Percentiles rank a stretch among this genome's conserved stretches.
Evolutionary conservation across 2,329 filamentous ascomycete species (phyloP).

Genomic region (Periglandula ipomoeae): DNA sequence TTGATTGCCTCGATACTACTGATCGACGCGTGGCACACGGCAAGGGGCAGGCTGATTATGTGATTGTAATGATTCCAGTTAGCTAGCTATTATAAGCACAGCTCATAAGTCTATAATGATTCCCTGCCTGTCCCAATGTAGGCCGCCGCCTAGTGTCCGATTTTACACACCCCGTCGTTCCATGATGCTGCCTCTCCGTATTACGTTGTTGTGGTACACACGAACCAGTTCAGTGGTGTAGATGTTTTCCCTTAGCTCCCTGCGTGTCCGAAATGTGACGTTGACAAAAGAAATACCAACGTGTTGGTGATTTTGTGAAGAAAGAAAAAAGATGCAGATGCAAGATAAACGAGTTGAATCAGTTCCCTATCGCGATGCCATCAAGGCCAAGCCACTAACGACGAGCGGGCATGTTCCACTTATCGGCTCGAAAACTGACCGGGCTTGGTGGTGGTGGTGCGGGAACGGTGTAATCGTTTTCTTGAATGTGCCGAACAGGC

Average conservation of each 20-base stretch:
- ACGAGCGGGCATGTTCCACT: constrained; percentile 6
- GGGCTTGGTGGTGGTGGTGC: constrained; percentile 56
- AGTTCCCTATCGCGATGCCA: not conserved
- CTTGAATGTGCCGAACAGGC: constrained; percentile 41
- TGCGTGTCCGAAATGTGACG: not conserved
- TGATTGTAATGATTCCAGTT: not conserved
- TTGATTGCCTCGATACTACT: not conserved
- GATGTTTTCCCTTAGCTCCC: constrained; percentile 1
- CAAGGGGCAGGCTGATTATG: not conserved
- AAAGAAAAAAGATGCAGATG: not conserved
- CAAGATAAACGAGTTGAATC: not conserved
- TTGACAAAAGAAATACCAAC: not conserved
- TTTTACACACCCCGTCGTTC: constrained; percentile 1
- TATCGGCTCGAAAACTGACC: constrained; percentile 48
- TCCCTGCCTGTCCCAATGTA: not conserved
- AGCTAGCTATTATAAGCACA: constrained; percentile 1
- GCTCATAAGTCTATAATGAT: not conserved
- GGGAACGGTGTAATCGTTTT: constrained; percentile 55
- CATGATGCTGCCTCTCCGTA: not conserved
- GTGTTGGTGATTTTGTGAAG: not conserved
- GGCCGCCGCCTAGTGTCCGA: not conserved
- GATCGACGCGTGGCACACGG: not conserved
- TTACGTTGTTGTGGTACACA: constrained; percentile 1
- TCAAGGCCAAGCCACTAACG: constrained; percentile 3
- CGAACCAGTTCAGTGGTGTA: constrained; percentile 1